Percentiles rank a stretch among this genome's conserved stretches.
Conservation (phyloP, 176 grass and related monocot genomes). For the Neostapfia colusana region DNA sequence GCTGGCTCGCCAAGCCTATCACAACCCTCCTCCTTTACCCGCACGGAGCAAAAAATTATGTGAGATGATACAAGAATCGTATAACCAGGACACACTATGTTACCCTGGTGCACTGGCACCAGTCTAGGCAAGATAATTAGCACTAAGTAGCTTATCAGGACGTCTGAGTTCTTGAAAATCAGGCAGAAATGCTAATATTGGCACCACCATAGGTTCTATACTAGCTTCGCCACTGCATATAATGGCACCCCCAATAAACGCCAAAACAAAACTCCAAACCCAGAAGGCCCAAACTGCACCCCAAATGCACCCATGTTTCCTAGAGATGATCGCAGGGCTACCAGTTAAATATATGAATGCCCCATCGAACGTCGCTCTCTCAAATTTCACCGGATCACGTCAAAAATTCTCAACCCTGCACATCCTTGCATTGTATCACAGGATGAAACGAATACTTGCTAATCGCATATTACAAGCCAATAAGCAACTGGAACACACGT, state of each 20-base stretch:
- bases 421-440: conserved; percentile 2
- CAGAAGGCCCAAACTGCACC: not conserved
- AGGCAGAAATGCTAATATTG: too few species aligned
- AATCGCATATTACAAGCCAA: not conserved
- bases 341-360: conserved; percentile 21
- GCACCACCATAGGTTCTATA: too few species aligned
- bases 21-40: too few species aligned
- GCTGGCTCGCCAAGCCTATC: too few species aligned
- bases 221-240: not conserved
- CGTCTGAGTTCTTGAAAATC: too few species aligned
- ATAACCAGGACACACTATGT: too few species aligned
- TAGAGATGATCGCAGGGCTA: not conserved
- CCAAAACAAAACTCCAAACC: not conserved
- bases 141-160: too few species aligned
- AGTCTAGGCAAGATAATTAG: too few species aligned
- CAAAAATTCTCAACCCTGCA: not conserved
- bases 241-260: not conserved
- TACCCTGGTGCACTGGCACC: too few species aligned
- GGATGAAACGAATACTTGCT: not conserved
- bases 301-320: conserved; percentile 10
- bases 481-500: not conserved
- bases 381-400: not conserved
- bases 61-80: too few species aligned
- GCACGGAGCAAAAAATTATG: too few species aligned
- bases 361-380: not conserved